Evolutionary conservation across 2,329 filamentous ascomycete genomes (phyloP), one percentile per base, ranked within the genome.

Genomic region (Acarospora socialis): DNA sequence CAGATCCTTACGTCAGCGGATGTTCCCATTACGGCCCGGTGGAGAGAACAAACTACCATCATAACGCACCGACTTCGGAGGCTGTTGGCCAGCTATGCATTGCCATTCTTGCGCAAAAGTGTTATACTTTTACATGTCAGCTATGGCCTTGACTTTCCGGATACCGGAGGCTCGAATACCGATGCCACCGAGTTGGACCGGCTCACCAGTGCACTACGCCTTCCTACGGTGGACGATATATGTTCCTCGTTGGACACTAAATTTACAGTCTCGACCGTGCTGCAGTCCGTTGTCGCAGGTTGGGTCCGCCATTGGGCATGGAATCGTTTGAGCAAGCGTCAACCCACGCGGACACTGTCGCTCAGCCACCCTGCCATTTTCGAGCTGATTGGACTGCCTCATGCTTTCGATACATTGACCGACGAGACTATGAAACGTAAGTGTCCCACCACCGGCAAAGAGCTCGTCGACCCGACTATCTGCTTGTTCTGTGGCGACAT

Each of bases 401-500:
- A 81, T 55, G 84, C 87, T 47, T 98, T 84, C 52, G 90, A 95
- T 53, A 78, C 75, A 3, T 65, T 98, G 21, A 92, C 93, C 36
- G 87, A 94, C 49, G 86, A 92, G 56, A 82, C 83, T 16, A 87
- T 90, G 44, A 76, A 75, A 41, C 66, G 79, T 32, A 75, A 70
- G 30, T 98, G 90, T 49, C 84, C 84, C 0, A 92, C 77, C 2
- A 93, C 83, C 1, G 84, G 84, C 42, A 92, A 90, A 52, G 87
- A 94, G 45, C 61, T 98, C 30, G 78, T 77, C 2, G 92, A 98
- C 53, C 84, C 90, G 0, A 81, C 80, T 42, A 72, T 98, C 21
- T 98, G 90, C 50, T 68, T 98, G 22, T 83, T 94, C 59, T 98
- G 90, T 50, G 87, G 90, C 20, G 84, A 86, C n/a, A 82, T 98